Base-by-base conservation (phyloP, 257 asterid genomes). In the Penstemon newberryi region DNA sequence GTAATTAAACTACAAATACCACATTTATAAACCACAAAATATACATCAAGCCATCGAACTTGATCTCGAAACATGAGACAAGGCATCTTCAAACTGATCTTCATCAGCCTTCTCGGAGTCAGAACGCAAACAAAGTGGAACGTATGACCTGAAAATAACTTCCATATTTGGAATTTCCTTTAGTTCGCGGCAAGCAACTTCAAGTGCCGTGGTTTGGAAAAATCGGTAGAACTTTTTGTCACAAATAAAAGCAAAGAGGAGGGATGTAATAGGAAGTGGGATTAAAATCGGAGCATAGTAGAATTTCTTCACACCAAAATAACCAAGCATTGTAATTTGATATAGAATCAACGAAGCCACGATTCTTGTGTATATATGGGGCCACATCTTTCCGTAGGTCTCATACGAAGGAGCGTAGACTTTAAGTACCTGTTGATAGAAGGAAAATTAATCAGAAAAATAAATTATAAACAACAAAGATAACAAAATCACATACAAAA, bases 381-480 rank as follows among this genome's bases (percentile, higher is more conserved):
- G 98, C 98, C 98, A 93, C 87, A 83, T 83, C 68, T 78, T 84
- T 5, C 98, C 98, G 5, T 86, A 73, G 78, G 86, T 93, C 88
- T 93, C 98, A 46, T 78, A 90, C 8, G 79, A 38, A 52, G 98
- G 98, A 60, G 87, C 91, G n/a, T 75, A 85, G 18, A 93, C 98
- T 76, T 92, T 89, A 39, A 92, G 89, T 7, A 73, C 96, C 98
- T 91, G 81, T 81, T 36, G 8, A 47, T 38, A 38, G 52, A 19
- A 8, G 64, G 38, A n/a, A n/a, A 61, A 47, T 38, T 12, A 49
- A 73, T 25, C 33, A 25, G 33, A 25, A 25, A 25, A 25, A 25
- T 25, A 25, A 25, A 25, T 25, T 1, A 2, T 1, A 25, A 25
- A 25, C 33, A 25, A 25, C 1, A 25, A 2, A 25, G 33, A 25